Base-by-base conservation (phyloP, 139 green algal species). In the Chlorella sp. region DNA sequence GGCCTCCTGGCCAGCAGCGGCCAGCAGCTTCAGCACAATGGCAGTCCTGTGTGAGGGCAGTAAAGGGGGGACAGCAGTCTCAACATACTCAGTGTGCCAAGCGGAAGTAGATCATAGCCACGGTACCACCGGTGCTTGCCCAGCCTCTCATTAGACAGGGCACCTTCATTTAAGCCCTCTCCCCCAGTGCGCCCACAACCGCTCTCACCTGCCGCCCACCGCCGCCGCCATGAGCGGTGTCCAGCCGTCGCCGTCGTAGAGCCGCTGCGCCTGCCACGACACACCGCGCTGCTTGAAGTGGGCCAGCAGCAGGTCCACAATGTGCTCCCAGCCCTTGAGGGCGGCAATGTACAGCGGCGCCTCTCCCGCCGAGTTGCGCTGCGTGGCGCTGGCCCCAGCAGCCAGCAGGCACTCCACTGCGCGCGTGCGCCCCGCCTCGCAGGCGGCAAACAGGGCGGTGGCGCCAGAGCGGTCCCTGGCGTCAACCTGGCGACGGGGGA, bases 201-300 rank as follows among this genome's bases (percentile, higher is more conserved):
- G 44, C 44, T 21, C 69, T 25, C 74, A 81, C 74, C 85, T 82
- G 26, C 94, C 87, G 1, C 92, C 95, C 57, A 98, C 94, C 13
- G 93, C 91, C 12, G 96, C 94, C 0, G 95, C 95, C 89, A 97
- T 96, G 9, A 98, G 89, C 13, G 96, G 96, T 5, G 95, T 98
- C 96, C 68, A 44, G 39, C 89, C 89, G 82, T 98, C 95, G 3
- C 88, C 89, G 20, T 39, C 68, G 82, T 97, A 96, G 70, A 95
- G 79, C 18, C 57, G 56, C 44, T 71, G 76, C 13, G 34, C 86
- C 85, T 91, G 88, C 95, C 95, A 98, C 16, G 51, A 44, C 5
- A 96, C 80, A 41, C 88, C 88, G 20, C 57, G 25, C 7, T 34
- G 26, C 16, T 80, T n/a, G 65, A 91, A 92, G 80, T 91, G 82